Percentiles rank a stretch among this genome's conserved stretches.
Conservation (phyloP, 192 early-diverging fungal species). For the Coemansia sp. region DNA sequence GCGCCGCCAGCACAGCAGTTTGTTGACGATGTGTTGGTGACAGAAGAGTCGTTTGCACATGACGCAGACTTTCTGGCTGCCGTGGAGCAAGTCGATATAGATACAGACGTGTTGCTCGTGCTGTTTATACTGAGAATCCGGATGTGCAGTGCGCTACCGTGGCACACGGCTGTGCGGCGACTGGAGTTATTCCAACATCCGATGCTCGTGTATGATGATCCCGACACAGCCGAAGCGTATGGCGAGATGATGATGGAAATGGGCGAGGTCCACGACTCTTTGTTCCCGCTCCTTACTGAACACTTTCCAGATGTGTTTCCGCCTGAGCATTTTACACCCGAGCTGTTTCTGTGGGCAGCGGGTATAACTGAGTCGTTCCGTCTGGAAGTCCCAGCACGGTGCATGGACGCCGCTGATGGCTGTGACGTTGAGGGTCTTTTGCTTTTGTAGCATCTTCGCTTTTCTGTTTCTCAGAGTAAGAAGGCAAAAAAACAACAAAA, state of each 20-base stretch:
- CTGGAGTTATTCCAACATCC: slow-evolving; percentile 34
- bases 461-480: too few species aligned
- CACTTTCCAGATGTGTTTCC: slow-evolving; percentile 39
- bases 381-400: slow-evolving; percentile 10
- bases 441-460: too few species aligned
- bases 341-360: slow-evolving; percentile 50
- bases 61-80: slow-evolving; percentile 30
- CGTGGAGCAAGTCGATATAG: slow-evolving; percentile 27
- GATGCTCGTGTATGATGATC: slow-evolving; percentile 20
- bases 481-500: background rate
- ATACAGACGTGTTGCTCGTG: slow-evolving; percentile 22
- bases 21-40: slow-evolving; percentile 20
- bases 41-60: slow-evolving; percentile 19
- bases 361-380: slow-evolving; percentile 37
- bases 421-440: slow-evolving; percentile 21
- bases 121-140: slow-evolving; percentile 35
- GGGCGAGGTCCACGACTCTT: slow-evolving; percentile 32
- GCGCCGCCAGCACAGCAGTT: slow-evolving; percentile 6
- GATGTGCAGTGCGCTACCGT: slow-evolving; percentile 9
- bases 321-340: slow-evolving; percentile 17
- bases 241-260: slow-evolving; percentile 35
- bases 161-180: slow-evolving; percentile 22
- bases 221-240: slow-evolving; percentile 5
- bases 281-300: slow-evolving; percentile 46
- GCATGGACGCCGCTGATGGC: slow-evolving; percentile 2